Evolutionary conservation across 2,329 filamentous ascomycete species (phyloP), one percentile per base, ranked within the genome.

Genomic region (Arthrobotrys musiformis): DNA sequence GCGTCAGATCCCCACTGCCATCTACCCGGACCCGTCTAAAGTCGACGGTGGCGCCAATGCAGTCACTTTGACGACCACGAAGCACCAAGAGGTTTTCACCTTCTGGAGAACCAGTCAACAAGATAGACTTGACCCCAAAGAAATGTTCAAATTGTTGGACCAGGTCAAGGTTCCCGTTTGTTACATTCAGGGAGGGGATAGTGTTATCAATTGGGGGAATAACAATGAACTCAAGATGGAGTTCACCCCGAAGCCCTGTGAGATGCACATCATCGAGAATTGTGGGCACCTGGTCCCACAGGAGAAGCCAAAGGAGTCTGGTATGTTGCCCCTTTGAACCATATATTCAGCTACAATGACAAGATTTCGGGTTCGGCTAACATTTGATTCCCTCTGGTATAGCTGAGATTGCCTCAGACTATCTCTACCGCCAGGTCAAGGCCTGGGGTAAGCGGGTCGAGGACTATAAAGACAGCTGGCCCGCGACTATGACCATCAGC

Each of bases 31-130:
- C 42, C 35, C 46, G 9, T 37, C 48, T 0, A 68, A 67, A 48
- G 56, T 68, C 30, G 46, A 73, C 30, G 68, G 74, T 22, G 74
- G 74, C 0, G 70, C 79, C 6, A 81, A 81, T 11, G 84, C 86
- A 35, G 90, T 93, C 0, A 94, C 93, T 0, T 86, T 95, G 1
- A 88, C 89, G 1, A 98, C 94, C 0, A 91, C 93, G 0, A 93
- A 94, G 81, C 92, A 97, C 83, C 93, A 97, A 82, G 93, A 97
- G 85, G 91, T 95, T 69, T 90, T 93, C 81, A 93, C 90, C 0
- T 95, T 91, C 82, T 84, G 92, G 79, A 88, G 91, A 0, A 88
- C 90, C 22, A 54, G 66, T 24, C 80, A 82, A 0, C 80, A 82
- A 4, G 79, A 81, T 15, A 82, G 82, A 0, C 87, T 85, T 42